A percentile compares a stretch with the other conserved stretches of the same genome.
Evolutionary conservation across 306 rosid species (phyloP).

Genomic region (Ammopiptanthus mongolicus): DNA sequence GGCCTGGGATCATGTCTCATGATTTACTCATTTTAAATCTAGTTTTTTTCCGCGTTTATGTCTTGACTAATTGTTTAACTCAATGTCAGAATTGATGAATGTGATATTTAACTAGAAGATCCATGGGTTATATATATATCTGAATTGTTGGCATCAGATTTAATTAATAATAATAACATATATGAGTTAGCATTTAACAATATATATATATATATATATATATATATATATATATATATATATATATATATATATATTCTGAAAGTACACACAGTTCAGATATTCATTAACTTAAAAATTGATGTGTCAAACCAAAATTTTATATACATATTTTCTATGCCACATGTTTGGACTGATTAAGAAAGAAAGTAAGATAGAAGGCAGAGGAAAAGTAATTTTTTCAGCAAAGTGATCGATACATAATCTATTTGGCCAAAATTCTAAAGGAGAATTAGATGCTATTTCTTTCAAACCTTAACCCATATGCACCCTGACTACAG

Average conservation of each 20-base stretch:
- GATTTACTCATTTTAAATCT: too few species aligned
- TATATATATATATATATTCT: neutral
- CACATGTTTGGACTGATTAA: neutral
- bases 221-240: too few species aligned
- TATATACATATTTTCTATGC: neutral
- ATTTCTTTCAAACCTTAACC: neutral
- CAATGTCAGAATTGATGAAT: too few species aligned
- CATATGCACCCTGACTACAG: neutral
- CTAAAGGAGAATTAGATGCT: slow-evolving; percentile 13
- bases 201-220: too few species aligned
- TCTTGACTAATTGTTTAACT: too few species aligned
- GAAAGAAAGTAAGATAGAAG: neutral
- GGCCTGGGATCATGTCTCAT: too few species aligned
- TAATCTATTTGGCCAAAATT: neutral
- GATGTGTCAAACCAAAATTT: neutral
- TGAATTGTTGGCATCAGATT: too few species aligned
- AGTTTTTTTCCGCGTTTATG: too few species aligned
- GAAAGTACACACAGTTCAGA: neutral
- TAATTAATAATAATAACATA: too few species aligned
- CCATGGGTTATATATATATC: too few species aligned
- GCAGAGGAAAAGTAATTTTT: neutral
- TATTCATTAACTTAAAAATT: neutral
- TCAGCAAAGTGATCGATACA: slow-evolving; percentile 8
- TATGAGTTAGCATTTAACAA: too few species aligned
- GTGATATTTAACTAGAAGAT: too few species aligned